These are phyloP conservation scores for Podospora pseudocomata DNA, from an alignment of 495 filamentous ascomycete species.

Conservation along the genomic window DNA sequence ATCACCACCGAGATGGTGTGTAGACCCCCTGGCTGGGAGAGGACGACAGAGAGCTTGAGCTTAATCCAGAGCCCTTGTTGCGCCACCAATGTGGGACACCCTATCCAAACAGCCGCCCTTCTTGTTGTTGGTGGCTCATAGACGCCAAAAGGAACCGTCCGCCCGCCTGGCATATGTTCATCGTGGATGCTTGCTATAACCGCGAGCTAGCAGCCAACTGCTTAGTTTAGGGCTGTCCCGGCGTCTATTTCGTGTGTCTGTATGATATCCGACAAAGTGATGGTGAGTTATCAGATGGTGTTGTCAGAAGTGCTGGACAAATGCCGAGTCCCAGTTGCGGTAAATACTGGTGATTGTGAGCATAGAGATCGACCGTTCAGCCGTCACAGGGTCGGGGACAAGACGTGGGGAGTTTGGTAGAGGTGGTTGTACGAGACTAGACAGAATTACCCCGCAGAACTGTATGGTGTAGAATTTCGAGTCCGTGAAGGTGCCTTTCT, in stretches of 20 bases:
- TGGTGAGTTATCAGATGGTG: neutral
- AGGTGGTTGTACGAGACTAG: neutral
- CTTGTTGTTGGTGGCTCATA: constrained; percentile 14
- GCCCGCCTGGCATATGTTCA: constrained; percentile 16
- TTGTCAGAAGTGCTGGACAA: neutral
- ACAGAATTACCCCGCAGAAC: neutral
- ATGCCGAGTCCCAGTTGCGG: neutral
- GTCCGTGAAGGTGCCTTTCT: too few relatives aligned
- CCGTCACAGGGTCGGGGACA: neutral
- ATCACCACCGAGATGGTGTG: neutral
- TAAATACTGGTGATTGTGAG: neutral
- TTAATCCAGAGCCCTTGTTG: neutral
- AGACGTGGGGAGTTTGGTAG: neutral
- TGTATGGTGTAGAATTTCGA: neutral
- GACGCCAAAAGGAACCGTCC: constrained; percentile 11
- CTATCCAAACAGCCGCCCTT: constrained; percentile 21
- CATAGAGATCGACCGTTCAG: neutral
- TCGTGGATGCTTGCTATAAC: constrained; percentile 7
- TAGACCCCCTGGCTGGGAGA: neutral
- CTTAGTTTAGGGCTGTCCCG: neutral
- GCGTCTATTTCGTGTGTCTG: neutral
- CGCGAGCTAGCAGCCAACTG: constrained; percentile 2
- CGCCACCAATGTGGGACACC: constrained; percentile 8
- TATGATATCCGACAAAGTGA: neutral
- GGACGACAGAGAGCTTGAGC: neutral